Percentiles rank a stretch among this genome's conserved stretches.
Conservation (phyloP, 148 eudicot genomes). For the Chenopodium berlandieri region DNA sequence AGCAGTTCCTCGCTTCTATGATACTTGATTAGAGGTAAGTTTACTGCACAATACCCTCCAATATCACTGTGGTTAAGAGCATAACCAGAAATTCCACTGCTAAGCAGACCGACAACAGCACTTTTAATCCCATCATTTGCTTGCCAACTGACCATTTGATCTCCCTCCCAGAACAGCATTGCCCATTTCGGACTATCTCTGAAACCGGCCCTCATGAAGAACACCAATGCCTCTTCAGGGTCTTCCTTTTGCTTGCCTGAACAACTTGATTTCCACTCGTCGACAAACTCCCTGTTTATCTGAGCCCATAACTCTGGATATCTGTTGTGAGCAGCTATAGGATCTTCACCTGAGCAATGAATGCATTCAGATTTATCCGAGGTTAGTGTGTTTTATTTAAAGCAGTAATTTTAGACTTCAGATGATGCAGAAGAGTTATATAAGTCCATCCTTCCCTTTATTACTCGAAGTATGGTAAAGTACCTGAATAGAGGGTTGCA, state of each 20-base stretch:
- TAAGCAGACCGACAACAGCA: conserved; percentile 85
- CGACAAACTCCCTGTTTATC: conserved; percentile 81
- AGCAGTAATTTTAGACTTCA: background rate
- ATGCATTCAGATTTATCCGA: conserved; percentile 4
- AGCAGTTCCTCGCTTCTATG: conserved; percentile 78
- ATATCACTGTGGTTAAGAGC: conserved; percentile 95
- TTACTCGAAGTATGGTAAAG: background rate
- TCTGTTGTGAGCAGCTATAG: conserved; percentile 89
- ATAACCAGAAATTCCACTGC: conserved; percentile 86
- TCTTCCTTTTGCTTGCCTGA: conserved; percentile 57
- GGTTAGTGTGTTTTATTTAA: background rate
- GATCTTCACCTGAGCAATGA: conserved; percentile 74
- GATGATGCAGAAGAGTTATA: background rate
- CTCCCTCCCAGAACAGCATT: conserved; percentile 99
- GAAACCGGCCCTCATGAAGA: conserved; percentile 98
- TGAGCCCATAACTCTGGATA: conserved; percentile 97
- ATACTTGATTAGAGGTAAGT: conserved; percentile 85
- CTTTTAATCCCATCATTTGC: conserved; percentile 93
- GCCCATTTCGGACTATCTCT: conserved; percentile 93
- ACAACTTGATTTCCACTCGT: conserved; percentile 62
- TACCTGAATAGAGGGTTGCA: conserved; percentile 87
- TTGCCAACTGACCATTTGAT: conserved; percentile 99
- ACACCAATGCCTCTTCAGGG: conserved; percentile 67
- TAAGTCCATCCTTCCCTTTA: background rate
- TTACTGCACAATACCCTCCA: conserved; percentile 94